phyloP scores from a whole-genome alignment of 768 basidiomycete species.

The Suillus lakei region DNA sequence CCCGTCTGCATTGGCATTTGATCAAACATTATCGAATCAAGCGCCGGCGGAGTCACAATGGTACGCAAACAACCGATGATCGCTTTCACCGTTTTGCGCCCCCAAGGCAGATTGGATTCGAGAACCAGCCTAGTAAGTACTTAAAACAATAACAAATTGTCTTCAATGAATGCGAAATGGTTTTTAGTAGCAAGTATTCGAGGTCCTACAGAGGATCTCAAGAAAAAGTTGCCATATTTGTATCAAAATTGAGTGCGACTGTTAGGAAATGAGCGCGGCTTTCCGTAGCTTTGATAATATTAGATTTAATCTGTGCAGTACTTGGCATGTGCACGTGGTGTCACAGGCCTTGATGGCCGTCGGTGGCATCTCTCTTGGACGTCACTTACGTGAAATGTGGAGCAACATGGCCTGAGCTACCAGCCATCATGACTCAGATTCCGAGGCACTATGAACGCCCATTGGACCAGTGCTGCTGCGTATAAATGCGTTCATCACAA shows the following conservation, averaged over 20 bases:
- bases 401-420: no score
- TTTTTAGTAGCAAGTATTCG: no score
- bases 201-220: no score
- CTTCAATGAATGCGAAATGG: not conserved
- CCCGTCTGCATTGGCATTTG: not conserved
- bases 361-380: no score
- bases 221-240: not conserved
- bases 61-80: not conserved
- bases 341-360: no score
- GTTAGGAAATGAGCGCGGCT: not conserved
- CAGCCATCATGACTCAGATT: no score
- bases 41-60: not conserved
- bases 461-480: not conserved
- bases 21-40: not conserved
- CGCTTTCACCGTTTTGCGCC: not conserved
- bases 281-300: not conserved
- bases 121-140: not conserved
- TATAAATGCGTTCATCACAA: conserved; percentile 1
- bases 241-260: not conserved
- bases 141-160: not conserved
- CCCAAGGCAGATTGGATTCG: not conserved
- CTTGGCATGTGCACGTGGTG: no score
- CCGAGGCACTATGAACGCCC: not conserved
- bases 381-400: no score
- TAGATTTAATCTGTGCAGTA: not conserved